Percentiles rank a stretch among this genome's conserved stretches.
Conservation (phyloP, 208 protist genomes). For the Leishmania arabica region DNA sequence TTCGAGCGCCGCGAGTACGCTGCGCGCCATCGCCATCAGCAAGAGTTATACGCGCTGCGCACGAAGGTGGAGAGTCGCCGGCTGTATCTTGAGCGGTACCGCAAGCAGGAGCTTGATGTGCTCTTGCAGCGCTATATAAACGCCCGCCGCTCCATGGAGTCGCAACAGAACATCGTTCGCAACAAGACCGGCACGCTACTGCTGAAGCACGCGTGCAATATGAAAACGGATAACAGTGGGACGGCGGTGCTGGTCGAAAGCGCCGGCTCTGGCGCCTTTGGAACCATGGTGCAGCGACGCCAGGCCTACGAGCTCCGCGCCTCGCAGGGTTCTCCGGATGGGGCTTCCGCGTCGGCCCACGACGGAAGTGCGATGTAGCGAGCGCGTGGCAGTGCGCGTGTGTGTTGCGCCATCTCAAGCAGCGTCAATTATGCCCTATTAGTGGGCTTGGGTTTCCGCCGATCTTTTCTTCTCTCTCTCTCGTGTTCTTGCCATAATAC, state of each 20-base stretch:
- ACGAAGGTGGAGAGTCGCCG: constrained; percentile 74
- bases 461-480: background rate
- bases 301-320: constrained; percentile 39
- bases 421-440: background rate
- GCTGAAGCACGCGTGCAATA: constrained; percentile 89
- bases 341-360: background rate
- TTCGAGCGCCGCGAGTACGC: constrained; percentile 70
- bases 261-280: constrained; percentile 78
- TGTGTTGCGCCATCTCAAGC: background rate
- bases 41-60: constrained; percentile 82
- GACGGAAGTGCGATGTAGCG: background rate
- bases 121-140: constrained; percentile 91
- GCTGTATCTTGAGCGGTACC: constrained; percentile 70
- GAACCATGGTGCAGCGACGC: constrained; percentile 62
- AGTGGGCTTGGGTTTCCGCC: background rate
- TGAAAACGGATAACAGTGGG: constrained; percentile 75
- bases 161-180: constrained; percentile 89
- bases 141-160: constrained; percentile 78
- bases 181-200: constrained; percentile 85
- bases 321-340: constrained; percentile 5
- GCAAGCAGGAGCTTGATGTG: constrained; percentile 88
- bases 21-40: constrained; percentile 73
- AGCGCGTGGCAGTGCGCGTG: background rate
- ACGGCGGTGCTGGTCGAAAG: constrained; percentile 72
- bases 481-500: background rate